Evolutionary conservation across 2,329 filamentous ascomycete species (phyloP), one percentile per base, ranked within the genome.

Genomic region (Magnaporthales sp.): DNA sequence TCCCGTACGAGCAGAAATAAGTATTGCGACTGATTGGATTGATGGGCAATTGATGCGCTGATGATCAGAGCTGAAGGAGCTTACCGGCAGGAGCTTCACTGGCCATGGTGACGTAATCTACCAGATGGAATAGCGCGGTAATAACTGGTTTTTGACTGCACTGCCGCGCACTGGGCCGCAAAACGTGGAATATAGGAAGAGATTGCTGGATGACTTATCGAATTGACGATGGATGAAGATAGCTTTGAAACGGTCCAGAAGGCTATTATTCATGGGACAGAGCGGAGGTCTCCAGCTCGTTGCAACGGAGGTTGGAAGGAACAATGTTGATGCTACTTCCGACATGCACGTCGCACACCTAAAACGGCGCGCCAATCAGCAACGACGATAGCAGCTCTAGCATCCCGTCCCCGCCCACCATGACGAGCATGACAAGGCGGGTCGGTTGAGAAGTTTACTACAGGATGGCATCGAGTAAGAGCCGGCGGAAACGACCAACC

Each of bases 301-400:
- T 60, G 15, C 56, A 27, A 27, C 24, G 15, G 56, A 13, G 26
- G 56, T 29, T 60, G 56, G 56, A 60, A 60, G 56, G 56, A 60
- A 60, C 24, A 60, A 60, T 60, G 56, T 60, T 60, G 56, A 60
- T 27, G 56, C 56, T 60, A 60, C 56, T 60, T 60, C 56, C 56
- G 56, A 60, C 10, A 60, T 60, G 56, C 56, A 60, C 56, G 56
- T 60, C 56, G 56, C 56, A 60, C 56, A 15, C 22, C 22, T 58
- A 58, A 58, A 60, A 60, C 15, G 26, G 56, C 56, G 56, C 56
- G 56, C 56, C 56, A 60, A 60, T 60, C 56, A 60, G 56, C 22
- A 27, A 27, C 56, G 15, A 24, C 22, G 22, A 29, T 24, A 60
- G 56, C 19, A 58, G 15, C n/a, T 27, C 26, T 27, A 27, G 24